Evolutionary conservation across 2,329 filamentous ascomycete genomes (phyloP), one percentile per base, ranked within the genome.

Genomic region (Trichoderma aggressivum): DNA sequence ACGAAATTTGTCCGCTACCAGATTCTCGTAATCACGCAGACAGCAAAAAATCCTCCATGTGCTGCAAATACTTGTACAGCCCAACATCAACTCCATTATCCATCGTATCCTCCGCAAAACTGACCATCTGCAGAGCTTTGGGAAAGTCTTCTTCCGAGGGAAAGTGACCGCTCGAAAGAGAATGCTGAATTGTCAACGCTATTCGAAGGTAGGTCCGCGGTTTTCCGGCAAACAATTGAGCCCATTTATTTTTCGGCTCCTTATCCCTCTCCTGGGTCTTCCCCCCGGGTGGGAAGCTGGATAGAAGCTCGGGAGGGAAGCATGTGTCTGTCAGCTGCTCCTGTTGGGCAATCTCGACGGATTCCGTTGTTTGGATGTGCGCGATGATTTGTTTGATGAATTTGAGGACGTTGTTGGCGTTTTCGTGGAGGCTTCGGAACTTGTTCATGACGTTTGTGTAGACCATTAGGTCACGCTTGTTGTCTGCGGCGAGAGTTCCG

Each of bases 371-470:
- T 11, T 70, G 67, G 12, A 70, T 70, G 59, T 70, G 60, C 24
- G 59, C 18, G 8, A 70, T 70, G 24, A 63, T 55, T 30, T 70
- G 55, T 26, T 70, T 62, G 47, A 70, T 70, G 18, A 59, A 70
- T 32, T 70, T 63, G 4, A 70, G 26, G 10, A 70, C 47, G 11
- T 62, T 63, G 47, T 70, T 56, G 47, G 67, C 67, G 24, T 70
- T 62, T 63, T 70, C 50, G 47, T 70, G 60, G 24, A 63, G 60
- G 28, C 39, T 63, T 39, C 59, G 58, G 34, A 70, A 70, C 5
- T 62, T 70, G 60, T 63, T 70, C 67, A 70, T 70, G 50, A 70
- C 67, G 50, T 58, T 63, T 36, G 60, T 70, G 59, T 70, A 70
- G 32, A 70, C 67, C 60, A 62, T 62, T 10, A 70, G 59, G 55